phyloP scores from a whole-genome alignment of 345 rosid genomes.

The Turnera subulata region DNA sequence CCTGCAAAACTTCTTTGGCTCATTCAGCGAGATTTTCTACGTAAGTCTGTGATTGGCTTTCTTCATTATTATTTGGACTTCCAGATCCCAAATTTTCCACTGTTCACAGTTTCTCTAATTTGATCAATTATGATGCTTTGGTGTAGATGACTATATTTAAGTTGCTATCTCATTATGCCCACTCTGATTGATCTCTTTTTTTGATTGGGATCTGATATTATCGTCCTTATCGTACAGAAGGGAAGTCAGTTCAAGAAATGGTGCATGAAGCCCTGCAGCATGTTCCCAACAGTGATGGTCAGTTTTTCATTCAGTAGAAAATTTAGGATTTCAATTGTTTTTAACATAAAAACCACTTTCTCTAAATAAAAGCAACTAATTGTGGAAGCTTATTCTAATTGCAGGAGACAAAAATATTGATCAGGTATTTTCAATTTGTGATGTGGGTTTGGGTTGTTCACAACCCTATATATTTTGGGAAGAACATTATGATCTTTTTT shows the following conservation, averaged over 20 bases:
- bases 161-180: conserved; percentile 5
- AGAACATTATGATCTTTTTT: conserved; percentile 7
- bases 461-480: conserved; percentile 6
- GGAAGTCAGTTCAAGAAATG: conserved; percentile 96
- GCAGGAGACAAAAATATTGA: conserved; percentile 92
- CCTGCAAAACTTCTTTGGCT: conserved; percentile 98
- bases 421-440: conserved; percentile 46
- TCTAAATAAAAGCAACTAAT: conserved; percentile 20
- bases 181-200: background rate
- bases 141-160: too few relatives aligned
- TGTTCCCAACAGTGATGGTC: conserved; percentile 77
- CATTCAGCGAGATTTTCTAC: conserved; percentile 98
- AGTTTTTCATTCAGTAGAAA: conserved; percentile 18
- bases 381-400: conserved; percentile 26
- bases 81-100: too few relatives aligned
- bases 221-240: conserved; percentile 59
- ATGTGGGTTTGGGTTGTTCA: conserved; percentile 3
- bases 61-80: background rate
- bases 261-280: conserved; percentile 88
- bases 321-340: conserved; percentile 13
- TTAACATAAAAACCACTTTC: conserved; percentile 7
- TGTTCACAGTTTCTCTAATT: too few relatives aligned
- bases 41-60: conserved; percentile 45
- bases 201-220: conserved; percentile 12
- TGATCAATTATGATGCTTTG: too few relatives aligned